Conservation (phyloP, 345 rosid genomes). For the Ailanthus altissimus region DNA sequence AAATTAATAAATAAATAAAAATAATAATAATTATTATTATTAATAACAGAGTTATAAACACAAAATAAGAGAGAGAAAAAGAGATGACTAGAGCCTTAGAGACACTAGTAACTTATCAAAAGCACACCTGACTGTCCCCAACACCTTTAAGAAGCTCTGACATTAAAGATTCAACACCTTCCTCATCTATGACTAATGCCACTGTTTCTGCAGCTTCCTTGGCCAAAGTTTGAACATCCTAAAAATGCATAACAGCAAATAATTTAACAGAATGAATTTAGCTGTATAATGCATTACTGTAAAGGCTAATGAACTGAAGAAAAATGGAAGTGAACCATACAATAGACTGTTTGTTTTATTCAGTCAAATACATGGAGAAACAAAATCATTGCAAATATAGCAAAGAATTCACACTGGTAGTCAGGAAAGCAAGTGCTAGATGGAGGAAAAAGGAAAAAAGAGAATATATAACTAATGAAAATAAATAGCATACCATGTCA, state of each 20-base stretch:
- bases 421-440: neutral
- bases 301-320: neutral
- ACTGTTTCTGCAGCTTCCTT: slow-evolving; percentile 91
- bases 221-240: slow-evolving; percentile 89
- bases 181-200: slow-evolving; percentile 84
- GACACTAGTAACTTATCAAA: neutral
- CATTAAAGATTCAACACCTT: slow-evolving; percentile 75
- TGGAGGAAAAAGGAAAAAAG: neutral
- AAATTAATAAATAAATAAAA: neutral
- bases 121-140: slow-evolving; percentile 69
- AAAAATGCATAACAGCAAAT: slow-evolving; percentile 24
- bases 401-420: neutral
- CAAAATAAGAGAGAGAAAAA: neutral
- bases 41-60: neutral
- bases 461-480: neutral
- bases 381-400: neutral
- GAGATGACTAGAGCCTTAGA: neutral
- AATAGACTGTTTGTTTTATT: neutral
- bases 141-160: slow-evolving; percentile 89
- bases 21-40: too few species aligned
- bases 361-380: slow-evolving; percentile 1
- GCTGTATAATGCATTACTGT: slow-evolving; percentile 2
- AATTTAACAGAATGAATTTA: neutral
- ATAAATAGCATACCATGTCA: slow-evolving; percentile 49
- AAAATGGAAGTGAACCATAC: neutral